These are phyloP conservation scores for Nannizziopsis arthrosporioides DNA, from an alignment of 2,329 filamentous ascomycete genomes.

Conservation along the genomic window DNA sequence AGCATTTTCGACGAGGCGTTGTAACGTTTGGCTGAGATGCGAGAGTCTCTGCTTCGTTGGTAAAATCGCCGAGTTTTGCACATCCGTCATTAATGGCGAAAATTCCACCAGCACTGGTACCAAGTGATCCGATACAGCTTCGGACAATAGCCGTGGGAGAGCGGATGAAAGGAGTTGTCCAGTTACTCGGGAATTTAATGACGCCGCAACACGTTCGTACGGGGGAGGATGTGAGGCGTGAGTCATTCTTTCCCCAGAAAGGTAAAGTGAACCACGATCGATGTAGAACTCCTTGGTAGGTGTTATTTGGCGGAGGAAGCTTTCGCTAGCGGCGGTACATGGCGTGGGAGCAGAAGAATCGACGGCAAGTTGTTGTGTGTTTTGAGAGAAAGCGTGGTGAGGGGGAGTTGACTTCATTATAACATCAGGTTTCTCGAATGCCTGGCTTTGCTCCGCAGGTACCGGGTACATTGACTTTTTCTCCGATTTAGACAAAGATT, in stretches of 20 bases:
- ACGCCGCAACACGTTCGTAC: slow-evolving; percentile 33
- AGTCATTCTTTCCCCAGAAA: slow-evolving; percentile 26
- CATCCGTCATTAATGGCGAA: slow-evolving; percentile 31
- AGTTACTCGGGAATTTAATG: slow-evolving; percentile 32
- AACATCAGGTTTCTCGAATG: not conserved
- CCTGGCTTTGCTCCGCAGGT: not conserved
- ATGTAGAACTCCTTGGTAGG: slow-evolving; percentile 28
- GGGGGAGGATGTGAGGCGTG: slow-evolving; percentile 33
- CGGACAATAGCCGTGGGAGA: slow-evolving; percentile 22
- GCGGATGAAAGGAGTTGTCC: slow-evolving; percentile 32
- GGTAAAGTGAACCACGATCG: slow-evolving; percentile 30
- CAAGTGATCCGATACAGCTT: slow-evolving; percentile 25
- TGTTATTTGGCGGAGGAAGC: slow-evolving; percentile 13
- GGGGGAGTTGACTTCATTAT: slow-evolving; percentile 10
- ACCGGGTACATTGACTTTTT: slow-evolving; percentile 19
- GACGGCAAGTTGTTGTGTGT: slow-evolving; percentile 6
- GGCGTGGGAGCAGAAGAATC: slow-evolving; percentile 13
- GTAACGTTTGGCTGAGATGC: slow-evolving; percentile 28
- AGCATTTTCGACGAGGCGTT: slow-evolving; percentile 33
- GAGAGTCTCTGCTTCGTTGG: slow-evolving; percentile 26
- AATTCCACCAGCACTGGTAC: slow-evolving; percentile 34
- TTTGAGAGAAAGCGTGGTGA: slow-evolving; percentile 17
- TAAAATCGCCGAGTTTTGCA: slow-evolving; percentile 21
- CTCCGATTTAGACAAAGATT: slow-evolving; percentile 10
- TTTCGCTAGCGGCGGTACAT: slow-evolving; percentile 24